Percentiles rank a stretch among this genome's conserved stretches.
Conservation (phyloP, 2,329 filamentous ascomycete species). For the Beauveria asiatica region DNA sequence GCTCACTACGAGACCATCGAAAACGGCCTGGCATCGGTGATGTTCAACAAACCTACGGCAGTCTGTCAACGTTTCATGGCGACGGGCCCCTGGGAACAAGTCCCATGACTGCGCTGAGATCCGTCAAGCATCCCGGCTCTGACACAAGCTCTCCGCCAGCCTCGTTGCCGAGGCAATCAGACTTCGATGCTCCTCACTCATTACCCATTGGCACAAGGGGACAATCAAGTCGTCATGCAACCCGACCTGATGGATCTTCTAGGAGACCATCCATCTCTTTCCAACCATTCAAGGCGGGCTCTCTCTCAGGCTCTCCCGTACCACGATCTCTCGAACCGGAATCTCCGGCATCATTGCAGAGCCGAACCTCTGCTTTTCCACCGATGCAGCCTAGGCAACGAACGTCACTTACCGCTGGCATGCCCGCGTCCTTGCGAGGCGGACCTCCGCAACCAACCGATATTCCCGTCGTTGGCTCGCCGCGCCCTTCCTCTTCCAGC, state of each 20-base stretch:
- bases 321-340: slow-evolving; percentile 41
- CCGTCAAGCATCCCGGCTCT: slow-evolving; percentile 53
- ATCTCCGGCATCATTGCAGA: slow-evolving; percentile 45
- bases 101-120: slow-evolving; percentile 73
- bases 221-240: slow-evolving; percentile 23
- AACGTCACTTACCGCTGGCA: slow-evolving; percentile 65
- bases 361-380: slow-evolving; percentile 38
- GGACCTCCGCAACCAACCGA: slow-evolving; percentile 54
- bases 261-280: slow-evolving; percentile 81
- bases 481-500: slow-evolving; percentile 67
- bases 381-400: slow-evolving; percentile 54
- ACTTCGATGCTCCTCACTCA: slow-evolving; percentile 40
- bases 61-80: slow-evolving; percentile 83
- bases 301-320: slow-evolving; percentile 80
- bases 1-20: slow-evolving; percentile 66
- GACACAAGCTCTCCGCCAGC: slow-evolving; percentile 52
- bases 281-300: slow-evolving; percentile 92
- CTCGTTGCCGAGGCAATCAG: slow-evolving; percentile 39
- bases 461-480: slow-evolving; percentile 64
- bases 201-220: slow-evolving; percentile 38
- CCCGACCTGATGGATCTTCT: slow-evolving; percentile 42
- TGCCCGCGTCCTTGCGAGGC: slow-evolving; percentile 63
- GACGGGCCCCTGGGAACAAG: slow-evolving; percentile 70
- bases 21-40: slow-evolving; percentile 43
- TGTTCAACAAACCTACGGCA: slow-evolving; percentile 75